phyloP scores from a whole-genome alignment of 257 asterid species.

The Mentha longifolia region DNA sequence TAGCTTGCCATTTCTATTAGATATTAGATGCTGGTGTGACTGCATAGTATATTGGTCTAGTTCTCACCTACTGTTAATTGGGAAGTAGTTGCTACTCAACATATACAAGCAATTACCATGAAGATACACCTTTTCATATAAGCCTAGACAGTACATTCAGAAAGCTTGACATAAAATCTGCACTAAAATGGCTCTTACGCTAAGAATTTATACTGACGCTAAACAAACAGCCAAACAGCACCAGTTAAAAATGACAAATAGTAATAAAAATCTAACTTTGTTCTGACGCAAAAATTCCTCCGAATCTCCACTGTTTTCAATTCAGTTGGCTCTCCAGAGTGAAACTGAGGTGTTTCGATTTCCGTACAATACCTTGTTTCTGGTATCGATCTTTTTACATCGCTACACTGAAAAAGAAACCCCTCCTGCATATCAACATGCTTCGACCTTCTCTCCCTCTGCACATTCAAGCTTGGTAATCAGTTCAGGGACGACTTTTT shows the following conservation, averaged over 20 bases:
- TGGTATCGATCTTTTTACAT: not conserved
- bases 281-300: constrained; percentile 16
- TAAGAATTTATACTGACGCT: constrained; percentile 1
- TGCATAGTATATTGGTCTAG: not conserved
- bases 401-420: not conserved
- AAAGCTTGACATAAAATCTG: not conserved
- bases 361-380: not conserved
- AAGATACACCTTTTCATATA: not conserved
- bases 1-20: not conserved
- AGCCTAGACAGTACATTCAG: constrained; percentile 12
- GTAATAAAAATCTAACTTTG: not conserved
- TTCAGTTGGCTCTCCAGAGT: not conserved
- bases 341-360: not conserved
- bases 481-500: constrained; percentile 63
- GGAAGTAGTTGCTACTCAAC: not conserved
- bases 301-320: constrained; percentile 1
- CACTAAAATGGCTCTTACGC: constrained; percentile 1
- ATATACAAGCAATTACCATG: not conserved
- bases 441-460: constrained; percentile 43
- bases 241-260: not conserved
- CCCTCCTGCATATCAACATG: constrained; percentile 35
- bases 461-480: constrained; percentile 63
- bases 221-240: not conserved
- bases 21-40: not conserved
- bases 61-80: not conserved